Conservation (phyloP, 345 rosid genomes). For the Aegle marmelos region DNA sequence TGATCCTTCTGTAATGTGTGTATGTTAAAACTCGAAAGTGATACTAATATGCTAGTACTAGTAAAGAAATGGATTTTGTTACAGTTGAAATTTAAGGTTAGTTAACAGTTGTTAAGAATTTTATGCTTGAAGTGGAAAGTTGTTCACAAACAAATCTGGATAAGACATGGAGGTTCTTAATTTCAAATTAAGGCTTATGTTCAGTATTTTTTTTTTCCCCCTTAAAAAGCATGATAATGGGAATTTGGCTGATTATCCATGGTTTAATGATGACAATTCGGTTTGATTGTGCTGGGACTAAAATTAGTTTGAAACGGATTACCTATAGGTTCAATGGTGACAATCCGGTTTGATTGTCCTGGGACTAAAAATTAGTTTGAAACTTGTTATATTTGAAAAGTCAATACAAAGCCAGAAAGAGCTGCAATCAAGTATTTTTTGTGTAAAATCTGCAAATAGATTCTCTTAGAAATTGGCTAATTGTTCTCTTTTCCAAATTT, state of each 20-base stretch:
- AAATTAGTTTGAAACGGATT: not conserved
- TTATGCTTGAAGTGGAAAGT: not conserved
- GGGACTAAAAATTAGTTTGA: not conserved
- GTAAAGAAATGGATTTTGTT: not conserved
- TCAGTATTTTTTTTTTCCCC: not conserved
- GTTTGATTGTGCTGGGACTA: no score
- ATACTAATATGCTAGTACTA: not conserved
- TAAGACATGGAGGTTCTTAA: not conserved
- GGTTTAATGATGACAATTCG: not conserved
- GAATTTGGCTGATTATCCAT: not conserved
- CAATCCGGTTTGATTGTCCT: not conserved
- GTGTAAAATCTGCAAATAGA: not conserved
- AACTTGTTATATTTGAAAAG: not conserved
- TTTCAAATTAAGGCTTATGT: not conserved
- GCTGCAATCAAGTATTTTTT: not conserved
- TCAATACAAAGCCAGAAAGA: not conserved
- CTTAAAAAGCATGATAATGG: not conserved
- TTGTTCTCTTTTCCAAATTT: not conserved
- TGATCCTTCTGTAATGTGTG: not conserved
- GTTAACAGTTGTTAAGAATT: not conserved
- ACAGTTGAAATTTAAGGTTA: not conserved
- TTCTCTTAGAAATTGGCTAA: not conserved
- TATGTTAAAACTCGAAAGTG: not conserved
- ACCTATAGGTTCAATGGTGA: not conserved
- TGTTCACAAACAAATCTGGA: not conserved